Evolutionary conservation across 331 rosid species (phyloP).

Genomic region (Prunus yedoensis): DNA sequence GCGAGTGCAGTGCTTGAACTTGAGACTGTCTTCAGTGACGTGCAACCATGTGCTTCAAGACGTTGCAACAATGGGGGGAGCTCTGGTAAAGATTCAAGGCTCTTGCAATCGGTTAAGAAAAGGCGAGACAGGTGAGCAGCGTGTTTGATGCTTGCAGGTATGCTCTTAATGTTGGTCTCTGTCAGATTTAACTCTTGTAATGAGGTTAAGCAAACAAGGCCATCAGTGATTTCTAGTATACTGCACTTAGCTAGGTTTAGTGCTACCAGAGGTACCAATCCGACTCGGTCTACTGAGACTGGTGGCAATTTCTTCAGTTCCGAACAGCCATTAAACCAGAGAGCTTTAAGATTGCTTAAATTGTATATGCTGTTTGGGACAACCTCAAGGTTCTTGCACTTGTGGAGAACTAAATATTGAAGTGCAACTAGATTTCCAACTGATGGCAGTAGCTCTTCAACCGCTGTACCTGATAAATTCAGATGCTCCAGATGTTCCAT

Average conservation of each 20-base stretch:
- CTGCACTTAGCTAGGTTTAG: not conserved
- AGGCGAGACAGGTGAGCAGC: not conserved
- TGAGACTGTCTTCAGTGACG: slow-evolving; percentile 9
- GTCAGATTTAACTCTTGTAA: slow-evolving; percentile 15
- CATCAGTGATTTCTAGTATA: not conserved
- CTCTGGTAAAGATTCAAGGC: slow-evolving; percentile 16
- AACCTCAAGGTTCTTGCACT: not conserved
- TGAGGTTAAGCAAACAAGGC: slow-evolving; percentile 21
- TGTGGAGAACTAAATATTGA: not conserved
- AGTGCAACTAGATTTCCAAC: not conserved
- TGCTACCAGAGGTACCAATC: slow-evolving; percentile 15
- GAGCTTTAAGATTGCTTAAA: slow-evolving; percentile 15
- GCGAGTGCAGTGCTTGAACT: not conserved
- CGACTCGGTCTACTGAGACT: not conserved
- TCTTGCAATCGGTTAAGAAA: not conserved
- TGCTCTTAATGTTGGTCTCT: slow-evolving; percentile 23
- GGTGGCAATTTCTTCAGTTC: slow-evolving; percentile 20
- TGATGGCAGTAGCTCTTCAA: not conserved
- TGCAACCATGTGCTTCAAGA: slow-evolving; percentile 4
- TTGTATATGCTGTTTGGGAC: not conserved
- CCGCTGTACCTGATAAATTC: not conserved
- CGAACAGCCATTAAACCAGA: slow-evolving; percentile 20
- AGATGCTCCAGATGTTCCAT: not conserved
- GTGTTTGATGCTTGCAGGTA: slow-evolving; percentile 35
- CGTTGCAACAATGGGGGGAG: not conserved